Evolutionary conservation across 2,329 filamentous ascomycete species (phyloP), one percentile per base, ranked within the genome.

Genomic region (Claviceps lovelessii): DNA sequence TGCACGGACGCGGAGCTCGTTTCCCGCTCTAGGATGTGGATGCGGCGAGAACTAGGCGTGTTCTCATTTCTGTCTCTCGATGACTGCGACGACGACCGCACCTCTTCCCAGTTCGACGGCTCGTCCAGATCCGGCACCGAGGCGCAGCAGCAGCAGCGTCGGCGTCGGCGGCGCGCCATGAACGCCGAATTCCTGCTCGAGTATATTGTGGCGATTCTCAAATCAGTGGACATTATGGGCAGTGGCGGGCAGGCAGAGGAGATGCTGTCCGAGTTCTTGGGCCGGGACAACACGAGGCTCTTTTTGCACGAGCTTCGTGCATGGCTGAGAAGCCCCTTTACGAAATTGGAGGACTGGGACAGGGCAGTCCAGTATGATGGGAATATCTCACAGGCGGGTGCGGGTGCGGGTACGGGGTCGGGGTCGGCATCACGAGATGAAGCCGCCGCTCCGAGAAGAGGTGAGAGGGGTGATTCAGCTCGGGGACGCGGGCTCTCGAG

Each of bases 111-210:
- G 31, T 15, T 13, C 6, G 23, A 49, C 13, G n/a, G 41, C 29
- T 17, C 41, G 15, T 42, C 47, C 29, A 11, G 4, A 17, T 44
- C 47, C 28, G 59, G 80, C 45, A 77, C 77, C 5, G 84, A 80
- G 60, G 23, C 45, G 13, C 49, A 45, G 46, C 51, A 33, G 15
- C 50, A 33, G 15, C 49, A 51, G 39, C 50, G 33, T 10, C 51
- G 55, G n/a, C 47, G 48, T 10, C 48, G 33, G 8, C 33, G 33
- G n/a, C 56, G 56, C 9, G 56, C 48, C 11, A 52, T 53, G 44
- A 91, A 90, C 62, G 80, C 85, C 8, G 90, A 95, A 63, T 95
- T 90, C 58, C 68, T 96, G 11, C 76, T 96, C 10, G 88, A 94
- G 63, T 95, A 94, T 66, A 81, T 95, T 53, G 71, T 96, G 45